Evolutionary conservation across 257 asterid genomes (phyloP).

Genomic region (Fraxinus excelsior): DNA sequence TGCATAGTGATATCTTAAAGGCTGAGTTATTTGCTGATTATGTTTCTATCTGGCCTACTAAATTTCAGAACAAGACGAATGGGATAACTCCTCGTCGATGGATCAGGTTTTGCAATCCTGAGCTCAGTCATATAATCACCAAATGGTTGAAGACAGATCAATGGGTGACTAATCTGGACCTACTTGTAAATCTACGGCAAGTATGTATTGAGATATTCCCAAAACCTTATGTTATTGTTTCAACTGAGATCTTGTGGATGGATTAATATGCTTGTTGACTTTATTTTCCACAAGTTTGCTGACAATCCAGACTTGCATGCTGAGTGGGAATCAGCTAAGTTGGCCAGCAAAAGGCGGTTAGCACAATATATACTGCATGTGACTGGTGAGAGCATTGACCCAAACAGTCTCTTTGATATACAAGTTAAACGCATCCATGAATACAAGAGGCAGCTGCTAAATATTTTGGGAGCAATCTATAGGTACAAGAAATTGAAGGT

Average conservation of each 20-base stretch:
- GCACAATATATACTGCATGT: slow-evolving; percentile 71
- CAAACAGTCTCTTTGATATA: slow-evolving; percentile 87
- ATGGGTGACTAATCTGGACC: slow-evolving; percentile 91
- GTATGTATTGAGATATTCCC: slow-evolving; percentile 46
- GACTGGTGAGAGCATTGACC: slow-evolving; percentile 84
- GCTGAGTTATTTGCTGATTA: slow-evolving; percentile 86
- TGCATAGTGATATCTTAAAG: slow-evolving; percentile 91
- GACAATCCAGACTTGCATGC: slow-evolving; percentile 72
- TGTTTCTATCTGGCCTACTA: slow-evolving; percentile 92
- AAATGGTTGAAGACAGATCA: slow-evolving; percentile 95
- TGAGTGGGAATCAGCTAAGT: slow-evolving; percentile 94
- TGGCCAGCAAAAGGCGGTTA: slow-evolving; percentile 87
- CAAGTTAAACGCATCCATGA: slow-evolving; percentile 99
- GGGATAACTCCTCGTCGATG: slow-evolving; percentile 99
- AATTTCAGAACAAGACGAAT: slow-evolving; percentile 96
- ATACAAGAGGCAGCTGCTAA: slow-evolving; percentile 95
- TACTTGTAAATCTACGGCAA: slow-evolving; percentile 73
- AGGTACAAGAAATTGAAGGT: slow-evolving; percentile 98
- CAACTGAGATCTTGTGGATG: slow-evolving; percentile 17
- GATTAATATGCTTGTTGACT: slow-evolving; percentile 24
- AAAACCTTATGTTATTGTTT: slow-evolving; percentile 15
- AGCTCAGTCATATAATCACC: slow-evolving; percentile 90
- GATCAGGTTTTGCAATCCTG: slow-evolving; percentile 93
- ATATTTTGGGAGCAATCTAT: slow-evolving; percentile 85
- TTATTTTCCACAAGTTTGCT: slow-evolving; percentile 57